Evolutionary conservation across 306 rosid species (phyloP).

Genomic region (Inga leiocalycina): DNA sequence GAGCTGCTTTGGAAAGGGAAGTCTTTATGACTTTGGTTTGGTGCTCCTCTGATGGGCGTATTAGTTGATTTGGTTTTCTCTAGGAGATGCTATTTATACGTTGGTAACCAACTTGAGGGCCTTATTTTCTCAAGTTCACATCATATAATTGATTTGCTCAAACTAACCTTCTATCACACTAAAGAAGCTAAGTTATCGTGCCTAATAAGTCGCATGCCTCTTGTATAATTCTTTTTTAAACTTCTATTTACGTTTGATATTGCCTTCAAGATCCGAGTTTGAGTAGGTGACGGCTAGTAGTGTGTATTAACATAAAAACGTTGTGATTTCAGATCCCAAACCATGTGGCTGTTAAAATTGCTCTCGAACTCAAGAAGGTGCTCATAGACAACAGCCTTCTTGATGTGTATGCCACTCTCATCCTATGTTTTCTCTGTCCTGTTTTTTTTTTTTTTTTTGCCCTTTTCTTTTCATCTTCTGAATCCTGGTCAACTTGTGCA

Average conservation of each 20-base stretch:
- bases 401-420: conserved; percentile 71
- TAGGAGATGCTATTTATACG: background rate
- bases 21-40: background rate
- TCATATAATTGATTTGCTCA: background rate
- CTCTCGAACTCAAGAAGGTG: conserved; percentile 93
- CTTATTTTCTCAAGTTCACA: background rate
- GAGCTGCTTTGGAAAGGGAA: background rate
- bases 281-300: background rate
- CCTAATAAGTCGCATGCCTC: background rate
- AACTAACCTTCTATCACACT: conserved; percentile 2
- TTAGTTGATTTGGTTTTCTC: background rate
- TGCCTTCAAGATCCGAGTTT: background rate
- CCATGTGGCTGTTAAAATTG: conserved; percentile 88
- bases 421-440: background rate
- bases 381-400: conserved; percentile 94
- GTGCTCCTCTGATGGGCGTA: background rate
- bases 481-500: conserved; percentile 13
- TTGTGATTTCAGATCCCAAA: conserved; percentile 85
- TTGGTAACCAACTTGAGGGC: background rate
- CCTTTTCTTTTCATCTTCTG: conserved; percentile 1
- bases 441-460: too few species aligned
- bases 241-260: conserved; percentile 14
- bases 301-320: conserved; percentile 18
- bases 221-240: background rate
- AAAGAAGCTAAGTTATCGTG: background rate